Base-by-base conservation (phyloP, 2,329 filamentous ascomycete species). In the Cladosporium halotolerans region DNA sequence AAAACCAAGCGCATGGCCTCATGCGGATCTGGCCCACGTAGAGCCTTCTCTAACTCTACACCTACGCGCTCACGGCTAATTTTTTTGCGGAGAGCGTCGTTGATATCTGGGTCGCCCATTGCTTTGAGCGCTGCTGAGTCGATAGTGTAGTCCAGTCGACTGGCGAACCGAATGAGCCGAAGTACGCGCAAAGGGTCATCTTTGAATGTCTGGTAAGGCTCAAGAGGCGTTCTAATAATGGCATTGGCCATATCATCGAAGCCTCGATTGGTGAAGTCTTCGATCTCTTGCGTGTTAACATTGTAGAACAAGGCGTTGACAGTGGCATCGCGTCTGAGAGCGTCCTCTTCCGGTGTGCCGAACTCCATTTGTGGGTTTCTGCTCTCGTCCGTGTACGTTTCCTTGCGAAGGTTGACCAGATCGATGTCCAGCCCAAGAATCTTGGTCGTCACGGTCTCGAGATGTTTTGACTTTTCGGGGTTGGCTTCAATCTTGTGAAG, bases 221-320 rank as follows among this genome's bases (percentile, higher is more conserved):
- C 86, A 40, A 97, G 72, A 0, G 92, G 92, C 3, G 93, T 97
- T 51, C 86, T 80, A 59, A 99, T 90, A 46, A 91, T 74, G 56
- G 81, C 80, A 2, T 76, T 73, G 33, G 77, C 69, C 81, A 97
- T 82, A 65, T 97, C 92, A 7, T 79, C 66, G 34, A 95, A 73
- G 0, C 93, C 92, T 38, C 69, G 72, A 7, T 80, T 79, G 0
- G 89, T 95, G 57, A 95, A 86, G 67, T 99, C 93, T 69, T 97
- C 92, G 34, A 97, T 80, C 55, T 79, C 63, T 33, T 82, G 79
- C 1, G 85, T 89, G 64, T 91, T 84, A 38, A 99, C 74, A 63
- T 97, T 97, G 76, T 93, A 97, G 72, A 97, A 97, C 58, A 99
- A 81, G 19, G 93, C 89, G 68, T 99, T 99, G 57, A 97, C 84